Conservation (phyloP, 2,329 filamentous ascomycete species). For the Scytalidium lignicola region DNA sequence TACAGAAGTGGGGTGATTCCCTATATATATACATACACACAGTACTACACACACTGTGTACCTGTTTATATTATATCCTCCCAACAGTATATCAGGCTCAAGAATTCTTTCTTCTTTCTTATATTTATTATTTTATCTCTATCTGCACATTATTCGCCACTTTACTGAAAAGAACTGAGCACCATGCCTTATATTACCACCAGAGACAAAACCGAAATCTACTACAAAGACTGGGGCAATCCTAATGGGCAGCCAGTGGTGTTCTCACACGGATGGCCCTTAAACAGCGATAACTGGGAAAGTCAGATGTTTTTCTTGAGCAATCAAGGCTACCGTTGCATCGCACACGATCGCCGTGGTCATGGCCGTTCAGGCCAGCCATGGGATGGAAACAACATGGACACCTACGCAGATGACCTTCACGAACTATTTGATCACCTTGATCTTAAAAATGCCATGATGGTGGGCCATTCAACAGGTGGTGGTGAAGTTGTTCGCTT, state of each 20-base stretch:
- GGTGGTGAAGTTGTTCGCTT: slow-evolving; percentile 36
- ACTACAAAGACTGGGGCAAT: slow-evolving; percentile 39
- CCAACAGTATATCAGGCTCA: no score
- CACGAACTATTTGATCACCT: slow-evolving; percentile 30
- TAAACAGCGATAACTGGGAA: slow-evolving; percentile 35
- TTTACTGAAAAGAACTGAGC: background rate
- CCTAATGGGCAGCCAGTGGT: slow-evolving; percentile 26
- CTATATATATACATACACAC: no score
- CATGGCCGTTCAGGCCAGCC: slow-evolving; percentile 36
- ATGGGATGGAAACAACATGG: slow-evolving; percentile 35
- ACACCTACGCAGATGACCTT: slow-evolving; percentile 35
- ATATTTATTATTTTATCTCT: no score
- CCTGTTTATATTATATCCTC: no score
- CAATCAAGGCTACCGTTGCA: slow-evolving; percentile 31
- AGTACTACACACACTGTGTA: no score
- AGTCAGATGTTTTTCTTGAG: slow-evolving; percentile 34
- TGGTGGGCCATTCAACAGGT: slow-evolving; percentile 36
- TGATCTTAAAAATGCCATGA: slow-evolving; percentile 28
- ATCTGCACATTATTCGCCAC: no score
- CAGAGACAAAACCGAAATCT: slow-evolving; percentile 32
- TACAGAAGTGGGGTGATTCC: no score
- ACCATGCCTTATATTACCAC: slow-evolving; percentile 31
- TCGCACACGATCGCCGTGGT: slow-evolving; percentile 33
- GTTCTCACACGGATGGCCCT: slow-evolving; percentile 36
- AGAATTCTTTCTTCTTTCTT: no score